A percentile compares a stretch with the other conserved stretches of the same genome.
These are phyloP conservation scores for Hibiscus trionum DNA, from an alignment of 345 rosid genomes.

Conservation along the genomic window DNA sequence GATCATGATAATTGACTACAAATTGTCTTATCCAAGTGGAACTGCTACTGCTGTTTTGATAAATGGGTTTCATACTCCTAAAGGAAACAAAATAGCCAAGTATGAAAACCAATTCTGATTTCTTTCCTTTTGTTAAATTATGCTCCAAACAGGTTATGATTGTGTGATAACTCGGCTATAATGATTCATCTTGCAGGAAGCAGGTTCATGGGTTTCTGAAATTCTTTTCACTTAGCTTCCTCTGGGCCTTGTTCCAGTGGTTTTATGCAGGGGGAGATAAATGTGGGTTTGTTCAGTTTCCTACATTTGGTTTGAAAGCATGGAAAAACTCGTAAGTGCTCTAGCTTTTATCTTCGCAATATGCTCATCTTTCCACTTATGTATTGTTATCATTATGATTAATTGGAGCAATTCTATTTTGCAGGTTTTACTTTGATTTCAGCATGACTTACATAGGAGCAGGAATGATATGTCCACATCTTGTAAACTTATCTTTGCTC, in stretches of 20 bases:
- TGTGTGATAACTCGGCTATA: neutral
- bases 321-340: slow-evolving; percentile 67
- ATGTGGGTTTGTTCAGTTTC: slow-evolving; percentile 76
- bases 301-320: slow-evolving; percentile 74
- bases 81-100: slow-evolving; percentile 70
- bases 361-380: neutral
- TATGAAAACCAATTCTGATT: slow-evolving; percentile 22
- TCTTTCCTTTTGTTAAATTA: slow-evolving; percentile 1
- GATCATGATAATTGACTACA: slow-evolving; percentile 91
- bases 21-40: slow-evolving; percentile 65
- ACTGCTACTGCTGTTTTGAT: slow-evolving; percentile 90
- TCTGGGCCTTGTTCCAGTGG: slow-evolving; percentile 92
- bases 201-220: slow-evolving; percentile 65
- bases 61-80: slow-evolving; percentile 76
- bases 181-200: slow-evolving; percentile 45
- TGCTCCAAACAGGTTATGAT: neutral
- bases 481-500: slow-evolving; percentile 81
- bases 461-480: slow-evolving; percentile 97
- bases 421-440: slow-evolving; percentile 89
- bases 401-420: slow-evolving; percentile 17
- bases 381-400: slow-evolving; percentile 2
- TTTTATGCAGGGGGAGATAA: slow-evolving; percentile 55
- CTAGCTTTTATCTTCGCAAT: slow-evolving; percentile 2
- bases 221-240: slow-evolving; percentile 57
- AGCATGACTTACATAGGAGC: slow-evolving; percentile 87